Base-by-base conservation (phyloP, 345 rosid species). In the Linum tenue region DNA sequence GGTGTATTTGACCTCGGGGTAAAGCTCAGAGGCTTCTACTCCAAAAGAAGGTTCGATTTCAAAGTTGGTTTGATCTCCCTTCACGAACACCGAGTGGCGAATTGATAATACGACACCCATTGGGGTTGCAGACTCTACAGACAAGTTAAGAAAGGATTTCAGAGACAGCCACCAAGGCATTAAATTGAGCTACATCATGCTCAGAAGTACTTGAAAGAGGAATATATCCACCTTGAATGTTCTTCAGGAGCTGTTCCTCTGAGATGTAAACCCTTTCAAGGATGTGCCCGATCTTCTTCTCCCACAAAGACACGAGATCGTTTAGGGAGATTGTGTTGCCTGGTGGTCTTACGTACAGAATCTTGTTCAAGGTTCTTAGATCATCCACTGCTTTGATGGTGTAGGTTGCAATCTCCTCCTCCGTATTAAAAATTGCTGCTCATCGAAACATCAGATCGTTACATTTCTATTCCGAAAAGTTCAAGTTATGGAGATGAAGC, bases 371-470 rank as follows among this genome's bases (percentile, higher is more conserved):
- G 1, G 63, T 56, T 39, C 62, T 14, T 9, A 63, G 62, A 56
- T 66, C 69, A 41, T 66, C 69, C 17, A 66, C 51, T 3, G 63
- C 37, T 66, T 57, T 66, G 14, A 66, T 66, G 16, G 69, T 66
- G 62, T 56, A 66, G 6, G 55, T 43, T 1, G 39, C 69, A 22
- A 66, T 56, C 14, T 66, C 69, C 8, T 66, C 69, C 56, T 66
- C 69, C 37, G 56, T 31, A n/a, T 40, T 59, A 35, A 38, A 57
- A 43, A 58, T 39, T 31, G 17, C 69, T 56, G 62, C 38, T 2
- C 11, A 16, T 9, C 14, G 6, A 56, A 56, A 56, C 7, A n/a
- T 56, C 35, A 56, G 2, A 31, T n/a, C 3, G 37, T 56, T 56
- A 56, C 22, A 3, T 55, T 1, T 11, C 22, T 14, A 16, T 11